Evolutionary conservation across 2,329 filamentous ascomycete species (phyloP).

Genomic region (Meredithiella fracta): DNA sequence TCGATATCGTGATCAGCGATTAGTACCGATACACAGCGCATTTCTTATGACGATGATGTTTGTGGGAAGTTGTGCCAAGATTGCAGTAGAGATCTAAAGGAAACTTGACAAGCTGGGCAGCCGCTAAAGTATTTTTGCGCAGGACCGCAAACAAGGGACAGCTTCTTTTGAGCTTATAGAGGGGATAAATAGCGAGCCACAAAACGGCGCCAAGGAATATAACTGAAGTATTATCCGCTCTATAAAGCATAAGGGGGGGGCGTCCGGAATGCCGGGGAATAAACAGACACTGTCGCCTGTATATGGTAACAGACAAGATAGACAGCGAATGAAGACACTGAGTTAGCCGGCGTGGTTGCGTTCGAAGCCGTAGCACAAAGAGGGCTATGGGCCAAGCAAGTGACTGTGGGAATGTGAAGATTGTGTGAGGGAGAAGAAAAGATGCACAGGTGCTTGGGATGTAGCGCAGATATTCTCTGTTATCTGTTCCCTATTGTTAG

Average conservation of each 20-base stretch:
- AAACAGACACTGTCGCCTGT: background rate
- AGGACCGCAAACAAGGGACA: background rate
- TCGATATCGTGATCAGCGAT: too few species aligned
- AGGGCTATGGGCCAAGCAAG: too few species aligned
- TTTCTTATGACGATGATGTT: background rate
- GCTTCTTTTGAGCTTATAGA: background rate
- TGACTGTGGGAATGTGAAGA: too few species aligned
- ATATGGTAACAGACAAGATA: background rate
- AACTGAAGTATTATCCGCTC: background rate
- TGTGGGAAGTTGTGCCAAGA: background rate
- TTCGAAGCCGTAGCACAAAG: too few species aligned
- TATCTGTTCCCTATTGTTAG: too few species aligned
- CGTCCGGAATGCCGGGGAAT: background rate
- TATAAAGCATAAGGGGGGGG: background rate
- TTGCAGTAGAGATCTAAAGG: conserved; percentile 2
- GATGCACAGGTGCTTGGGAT: too few species aligned
- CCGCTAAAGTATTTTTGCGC: conserved; percentile 5
- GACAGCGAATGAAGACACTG: background rate
- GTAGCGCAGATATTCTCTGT: too few species aligned
- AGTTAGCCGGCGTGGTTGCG: too few species aligned
- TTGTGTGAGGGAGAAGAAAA: too few species aligned
- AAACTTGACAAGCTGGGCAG: background rate
- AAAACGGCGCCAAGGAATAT: background rate
- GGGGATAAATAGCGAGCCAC: background rate
- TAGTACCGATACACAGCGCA: too few species aligned